Evolutionary conservation across 371 early-diverging fungal genomes (phyloP).

Genomic region (Circinella minor): DNA sequence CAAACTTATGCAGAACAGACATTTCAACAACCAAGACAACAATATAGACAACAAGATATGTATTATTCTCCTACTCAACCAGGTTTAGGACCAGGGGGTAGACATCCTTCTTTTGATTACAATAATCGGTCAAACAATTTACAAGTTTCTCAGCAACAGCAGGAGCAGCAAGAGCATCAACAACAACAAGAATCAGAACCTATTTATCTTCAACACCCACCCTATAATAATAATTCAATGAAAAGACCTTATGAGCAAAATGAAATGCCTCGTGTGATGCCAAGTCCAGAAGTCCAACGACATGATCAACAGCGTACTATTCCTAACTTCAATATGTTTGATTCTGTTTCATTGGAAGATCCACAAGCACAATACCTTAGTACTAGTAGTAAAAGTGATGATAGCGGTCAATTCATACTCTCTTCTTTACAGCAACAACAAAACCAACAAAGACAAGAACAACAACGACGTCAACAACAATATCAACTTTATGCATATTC

Average conservation of each 20-base stretch:
- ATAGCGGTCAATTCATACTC: background rate
- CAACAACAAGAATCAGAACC: background rate
- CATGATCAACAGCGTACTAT: background rate
- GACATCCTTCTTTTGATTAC: background rate
- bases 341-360: slow-evolving; percentile 1
- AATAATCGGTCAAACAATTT: background rate
- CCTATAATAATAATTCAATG: background rate
- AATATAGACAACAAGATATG: background rate
- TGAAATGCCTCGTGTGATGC: slow-evolving; percentile 10
- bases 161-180: background rate
- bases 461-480: slow-evolving; percentile 2
- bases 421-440: slow-evolving; percentile 1
- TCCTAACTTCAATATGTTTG: background rate
- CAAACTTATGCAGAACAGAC: slow-evolving; percentile 6
- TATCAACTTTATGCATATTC: slow-evolving; percentile 4
- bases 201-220: slow-evolving; percentile 3
- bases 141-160: background rate
- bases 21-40: background rate
- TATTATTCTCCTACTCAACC: background rate
- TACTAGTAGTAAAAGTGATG: slow-evolving; percentile 3
- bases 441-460: slow-evolving; percentile 2
- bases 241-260: background rate
- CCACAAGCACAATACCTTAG: slow-evolving; percentile 2
- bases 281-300: slow-evolving; percentile 10
- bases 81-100: background rate